Percentiles rank a stretch among this genome's conserved stretches.
phyloP scores from a whole-genome alignment of 805 yeast species.

The Yarrowia alimentaria region DNA sequence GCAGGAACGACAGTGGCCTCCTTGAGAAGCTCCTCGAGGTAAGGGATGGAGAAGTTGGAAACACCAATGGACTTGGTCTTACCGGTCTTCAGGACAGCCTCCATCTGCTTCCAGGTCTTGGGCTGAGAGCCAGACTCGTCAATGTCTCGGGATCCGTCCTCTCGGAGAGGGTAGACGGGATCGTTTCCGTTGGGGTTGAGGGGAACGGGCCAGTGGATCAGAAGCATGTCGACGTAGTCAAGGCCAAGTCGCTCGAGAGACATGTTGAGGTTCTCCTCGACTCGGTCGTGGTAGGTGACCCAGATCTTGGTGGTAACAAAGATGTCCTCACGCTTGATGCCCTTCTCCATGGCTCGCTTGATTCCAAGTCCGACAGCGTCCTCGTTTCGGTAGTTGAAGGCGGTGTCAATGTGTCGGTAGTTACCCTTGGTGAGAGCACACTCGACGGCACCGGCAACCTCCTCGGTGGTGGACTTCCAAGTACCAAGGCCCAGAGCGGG shows the following conservation, averaged over 20 bases:
- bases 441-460: too few relatives aligned
- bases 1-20: constrained; percentile 60
- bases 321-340: constrained; percentile 49
- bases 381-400: too few relatives aligned
- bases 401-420: too few relatives aligned
- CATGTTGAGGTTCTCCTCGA: constrained; percentile 48
- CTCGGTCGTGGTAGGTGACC: constrained; percentile 43
- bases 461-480: too few relatives aligned
- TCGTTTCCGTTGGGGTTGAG: too few relatives aligned
- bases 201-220: too few relatives aligned
- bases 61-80: constrained; percentile 69
- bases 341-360: constrained; percentile 43
- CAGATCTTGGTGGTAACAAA: constrained; percentile 66
- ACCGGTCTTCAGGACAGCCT: constrained; percentile 47
- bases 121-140: constrained; percentile 41
- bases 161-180: too few relatives aligned
- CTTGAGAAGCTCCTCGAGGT: too few relatives aligned
- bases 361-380: constrained; percentile 62
- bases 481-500: constrained; percentile 70
- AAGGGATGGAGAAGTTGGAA: constrained; percentile 61
- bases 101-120: constrained; percentile 64
- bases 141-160: too few relatives aligned
- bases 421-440: too few relatives aligned
- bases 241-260: constrained; percentile 52
- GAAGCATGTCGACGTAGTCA: constrained; percentile 64